These are phyloP conservation scores for Ceratocystis lukuohia DNA, from an alignment of 2,329 filamentous ascomycete species.

Conservation along the genomic window DNA sequence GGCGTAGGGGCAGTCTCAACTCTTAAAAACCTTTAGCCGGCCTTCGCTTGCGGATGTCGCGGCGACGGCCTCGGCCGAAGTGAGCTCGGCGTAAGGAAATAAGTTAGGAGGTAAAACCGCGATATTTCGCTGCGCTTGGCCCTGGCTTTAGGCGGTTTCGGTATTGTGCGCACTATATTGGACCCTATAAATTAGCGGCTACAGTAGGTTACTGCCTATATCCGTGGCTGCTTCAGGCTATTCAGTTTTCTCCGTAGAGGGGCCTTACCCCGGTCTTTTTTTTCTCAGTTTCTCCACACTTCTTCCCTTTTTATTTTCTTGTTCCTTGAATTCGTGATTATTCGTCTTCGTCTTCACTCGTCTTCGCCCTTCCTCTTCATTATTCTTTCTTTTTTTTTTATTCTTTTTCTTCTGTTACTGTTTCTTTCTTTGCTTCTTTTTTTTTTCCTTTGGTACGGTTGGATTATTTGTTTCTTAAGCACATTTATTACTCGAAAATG, in stretches of 20 bases:
- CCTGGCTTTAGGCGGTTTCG: background rate
- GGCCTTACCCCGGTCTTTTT: conserved; percentile 6
- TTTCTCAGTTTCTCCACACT: conserved; percentile 10
- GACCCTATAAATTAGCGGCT: background rate
- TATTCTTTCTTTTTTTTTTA: conserved; percentile 10
- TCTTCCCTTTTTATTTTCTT: background rate
- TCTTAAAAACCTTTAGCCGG: background rate
- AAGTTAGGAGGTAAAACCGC: conserved; percentile 7
- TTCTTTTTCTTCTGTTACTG: conserved; percentile 9
- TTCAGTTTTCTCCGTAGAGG: background rate
- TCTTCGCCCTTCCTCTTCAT: conserved; percentile 17
- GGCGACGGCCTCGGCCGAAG: conserved; percentile 18
- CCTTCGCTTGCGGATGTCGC: background rate
- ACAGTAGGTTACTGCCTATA: background rate
- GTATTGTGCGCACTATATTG: background rate
- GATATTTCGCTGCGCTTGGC: conserved; percentile 9
- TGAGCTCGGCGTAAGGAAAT: conserved; percentile 19
- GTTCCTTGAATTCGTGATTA: conserved; percentile 10
- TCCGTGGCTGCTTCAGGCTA: background rate
- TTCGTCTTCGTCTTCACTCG: conserved; percentile 14
- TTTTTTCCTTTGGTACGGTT: background rate
- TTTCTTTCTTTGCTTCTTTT: conserved; percentile 18
- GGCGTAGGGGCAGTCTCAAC: background rate
- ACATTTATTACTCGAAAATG: conserved; percentile 31
- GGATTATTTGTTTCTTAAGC: conserved; percentile 12